Base-by-base conservation (phyloP, 208 protist species). In the Novymonas esmeraldas region DNA sequence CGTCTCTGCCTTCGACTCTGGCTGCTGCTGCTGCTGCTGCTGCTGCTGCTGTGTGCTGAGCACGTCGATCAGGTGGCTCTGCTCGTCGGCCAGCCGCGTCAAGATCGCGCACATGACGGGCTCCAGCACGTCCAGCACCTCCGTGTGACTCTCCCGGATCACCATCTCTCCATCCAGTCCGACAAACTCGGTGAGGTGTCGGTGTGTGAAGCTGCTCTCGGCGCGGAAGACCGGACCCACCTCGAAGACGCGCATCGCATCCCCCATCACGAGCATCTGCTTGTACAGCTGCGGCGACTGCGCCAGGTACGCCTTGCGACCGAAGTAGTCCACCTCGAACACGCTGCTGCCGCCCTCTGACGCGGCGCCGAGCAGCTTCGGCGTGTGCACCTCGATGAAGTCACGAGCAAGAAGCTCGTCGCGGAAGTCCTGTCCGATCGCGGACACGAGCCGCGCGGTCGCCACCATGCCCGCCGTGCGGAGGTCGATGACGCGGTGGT, bases 281-380 rank as follows among this genome's bases (percentile, higher is more conserved):
- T 99, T 99, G 88, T 99, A 99, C 20, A 99, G 89, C 92, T 99
- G 99, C 42, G 99, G 99, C 2, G 95, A 99, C 89, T 99, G 98
- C 20, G 99, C 99, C 0, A 99, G 80, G 76, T 89, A 99, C 0
- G 97, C 98, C 2, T 57, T 24, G 31, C 77, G 66, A 16, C 36
- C 49, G 13, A 98, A 95, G 76, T 97, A 97, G 33, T 92, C 67
- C 6, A 95, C 75, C 18, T 71, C 49, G 69, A 95, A 95, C 10
- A 95, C 83, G 29, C 81, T 77, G 50, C 87, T 93, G 52, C 90
- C 90, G 26, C 73, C 97, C 83, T 99, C 98, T 45, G 88, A 97
- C 3, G 98, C 89, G 3, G 90, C 80, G 13, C 73, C 71, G 50
- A 99, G 97, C 5, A 99, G 79, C 82, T 99, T 99, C 29, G 99